Conservation (phyloP, 1,284 basidiomycete genomes). For the Leccinum subfulvum region DNA sequence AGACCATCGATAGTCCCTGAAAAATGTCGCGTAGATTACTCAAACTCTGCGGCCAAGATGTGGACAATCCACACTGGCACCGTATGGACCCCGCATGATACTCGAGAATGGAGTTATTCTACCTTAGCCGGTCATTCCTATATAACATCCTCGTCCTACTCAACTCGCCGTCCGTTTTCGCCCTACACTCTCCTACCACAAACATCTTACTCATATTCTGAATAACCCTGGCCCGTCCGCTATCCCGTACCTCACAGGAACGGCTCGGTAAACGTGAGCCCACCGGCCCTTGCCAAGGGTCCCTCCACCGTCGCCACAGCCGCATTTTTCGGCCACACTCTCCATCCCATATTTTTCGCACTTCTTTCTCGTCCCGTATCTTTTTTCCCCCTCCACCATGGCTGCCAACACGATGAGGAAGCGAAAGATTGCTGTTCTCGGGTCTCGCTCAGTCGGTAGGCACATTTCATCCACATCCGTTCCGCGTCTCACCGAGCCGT, state of each 20-base stretch:
- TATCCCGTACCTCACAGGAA: slow-evolving; percentile 16
- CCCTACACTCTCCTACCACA: slow-evolving; percentile 3
- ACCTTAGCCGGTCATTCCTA: slow-evolving; percentile 9
- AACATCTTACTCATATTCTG: neutral
- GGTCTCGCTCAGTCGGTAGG: slow-evolving; percentile 78
- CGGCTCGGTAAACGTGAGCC: slow-evolving; percentile 25
- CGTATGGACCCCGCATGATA: slow-evolving; percentile 31
- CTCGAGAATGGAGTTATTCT: slow-evolving; percentile 15
- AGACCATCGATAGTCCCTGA: slow-evolving; percentile 22
- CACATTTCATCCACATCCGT: slow-evolving; percentile 5
- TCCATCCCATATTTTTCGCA: slow-evolving; percentile 7
- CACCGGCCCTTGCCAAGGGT: slow-evolving; percentile 1
- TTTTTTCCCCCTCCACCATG: slow-evolving; percentile 32
- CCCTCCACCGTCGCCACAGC: slow-evolving; percentile 20
- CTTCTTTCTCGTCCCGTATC: slow-evolving; percentile 9
- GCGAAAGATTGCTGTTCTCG: slow-evolving; percentile 82
- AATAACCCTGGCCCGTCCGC: slow-evolving; percentile 17
- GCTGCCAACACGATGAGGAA: slow-evolving; percentile 68
- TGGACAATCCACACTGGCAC: slow-evolving; percentile 22
- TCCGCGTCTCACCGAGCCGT: slow-evolving; percentile 17
- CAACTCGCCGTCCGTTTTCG: slow-evolving; percentile 1
- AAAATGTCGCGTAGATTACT: slow-evolving; percentile 19
- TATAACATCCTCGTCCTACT: slow-evolving; percentile 17
- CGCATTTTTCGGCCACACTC: slow-evolving; percentile 17
- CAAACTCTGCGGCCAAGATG: slow-evolving; percentile 13